These are phyloP conservation scores for Pseudoneurospora amorphoporcata DNA, from an alignment of 495 filamentous ascomycete genomes.

Conservation along the genomic window DNA sequence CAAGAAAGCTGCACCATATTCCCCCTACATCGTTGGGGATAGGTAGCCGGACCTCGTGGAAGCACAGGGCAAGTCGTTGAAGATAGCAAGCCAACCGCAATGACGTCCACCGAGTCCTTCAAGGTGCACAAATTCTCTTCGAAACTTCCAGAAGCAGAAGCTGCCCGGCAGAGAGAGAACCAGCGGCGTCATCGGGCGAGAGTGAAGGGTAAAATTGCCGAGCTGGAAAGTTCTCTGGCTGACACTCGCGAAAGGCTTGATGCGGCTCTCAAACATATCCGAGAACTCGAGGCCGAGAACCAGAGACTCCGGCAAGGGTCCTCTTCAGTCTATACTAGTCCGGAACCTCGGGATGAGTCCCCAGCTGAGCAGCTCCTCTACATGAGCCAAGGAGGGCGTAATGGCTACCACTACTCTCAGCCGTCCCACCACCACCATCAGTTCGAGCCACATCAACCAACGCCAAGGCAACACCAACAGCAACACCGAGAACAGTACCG, in stretches of 20 bases:
- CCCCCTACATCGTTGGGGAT: background rate
- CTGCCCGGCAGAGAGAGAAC: constrained; percentile 19
- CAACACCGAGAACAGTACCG: background rate
- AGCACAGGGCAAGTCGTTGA: background rate
- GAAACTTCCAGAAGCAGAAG: constrained; percentile 15
- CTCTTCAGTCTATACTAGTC: background rate
- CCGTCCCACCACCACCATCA: background rate
- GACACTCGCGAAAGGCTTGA: constrained; percentile 9
- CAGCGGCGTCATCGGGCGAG: constrained; percentile 24
- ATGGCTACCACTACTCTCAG: background rate
- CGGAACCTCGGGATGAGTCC: background rate
- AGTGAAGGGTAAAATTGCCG: constrained; percentile 15
- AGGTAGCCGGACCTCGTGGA: background rate
- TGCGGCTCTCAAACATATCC: constrained; percentile 10
- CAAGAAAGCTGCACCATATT: background rate
- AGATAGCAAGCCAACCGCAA: background rate
- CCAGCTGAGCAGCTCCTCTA: background rate
- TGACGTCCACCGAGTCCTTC: background rate
- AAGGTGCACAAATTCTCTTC: constrained; percentile 14
- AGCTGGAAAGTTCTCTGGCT: constrained; percentile 13
- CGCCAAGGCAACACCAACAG: background rate
- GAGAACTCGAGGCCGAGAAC: constrained; percentile 11
- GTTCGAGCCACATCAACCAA: background rate
- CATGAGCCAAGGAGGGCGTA: background rate
- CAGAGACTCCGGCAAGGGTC: constrained; percentile 2